Conservation (phyloP, 2,329 filamentous ascomycete genomes). For the Coniochaeta sp. region DNA sequence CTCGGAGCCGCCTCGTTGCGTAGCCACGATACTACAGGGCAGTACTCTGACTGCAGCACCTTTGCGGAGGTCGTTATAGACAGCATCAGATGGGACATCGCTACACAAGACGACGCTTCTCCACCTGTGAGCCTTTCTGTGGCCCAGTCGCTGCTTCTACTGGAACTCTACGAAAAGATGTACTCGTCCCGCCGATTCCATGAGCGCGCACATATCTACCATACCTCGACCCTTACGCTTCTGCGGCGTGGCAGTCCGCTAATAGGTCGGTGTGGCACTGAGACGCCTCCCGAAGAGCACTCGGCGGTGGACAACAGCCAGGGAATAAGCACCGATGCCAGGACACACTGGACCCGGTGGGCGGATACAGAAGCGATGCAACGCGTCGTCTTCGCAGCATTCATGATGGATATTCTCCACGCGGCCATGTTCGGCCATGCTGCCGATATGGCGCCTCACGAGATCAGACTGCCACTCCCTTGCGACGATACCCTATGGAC, state of each 20-base stretch:
- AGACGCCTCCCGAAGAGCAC: constrained; percentile 62
- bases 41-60: constrained; percentile 32
- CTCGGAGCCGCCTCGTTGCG: constrained; percentile 77
- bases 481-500: constrained; percentile 86
- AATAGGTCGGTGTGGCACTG: constrained; percentile 70
- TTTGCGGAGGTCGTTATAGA: constrained; percentile 56
- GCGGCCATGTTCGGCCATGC: constrained; percentile 89
- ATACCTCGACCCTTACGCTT: constrained; percentile 75
- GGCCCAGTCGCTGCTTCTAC: constrained; percentile 72
- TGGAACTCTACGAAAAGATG: constrained; percentile 91
- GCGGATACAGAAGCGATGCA: constrained; percentile 83
- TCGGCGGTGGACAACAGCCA: constrained; percentile 24
- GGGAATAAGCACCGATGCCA: constrained; percentile 27
- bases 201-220: constrained; percentile 84
- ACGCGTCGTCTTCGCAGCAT: constrained; percentile 79
- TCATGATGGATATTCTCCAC: constrained; percentile 83
- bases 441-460: constrained; percentile 84
- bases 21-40: constrained; percentile 50
- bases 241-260: constrained; percentile 81
- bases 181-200: constrained; percentile 76
- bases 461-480: constrained; percentile 76
- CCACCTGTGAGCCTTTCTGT: constrained; percentile 84
- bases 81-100: constrained; percentile 73
- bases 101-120: constrained; percentile 72
- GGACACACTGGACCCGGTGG: constrained; percentile 75